Conservation (phyloP, 768 basidiomycete genomes). For the Trametes maxima region DNA sequence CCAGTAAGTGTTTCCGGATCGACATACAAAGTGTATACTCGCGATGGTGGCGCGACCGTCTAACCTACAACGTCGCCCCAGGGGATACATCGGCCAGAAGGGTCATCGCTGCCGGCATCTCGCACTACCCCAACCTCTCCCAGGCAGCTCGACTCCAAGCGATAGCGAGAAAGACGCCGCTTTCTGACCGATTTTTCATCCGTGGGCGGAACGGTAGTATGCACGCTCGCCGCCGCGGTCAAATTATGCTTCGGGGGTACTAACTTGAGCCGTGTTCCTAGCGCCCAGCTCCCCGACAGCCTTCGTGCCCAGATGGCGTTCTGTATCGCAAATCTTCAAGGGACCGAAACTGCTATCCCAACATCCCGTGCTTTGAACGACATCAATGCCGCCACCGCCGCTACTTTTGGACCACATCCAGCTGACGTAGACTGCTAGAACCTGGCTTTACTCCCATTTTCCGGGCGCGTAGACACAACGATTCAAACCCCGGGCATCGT, state of each 20-base stretch:
- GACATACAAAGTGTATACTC: background rate
- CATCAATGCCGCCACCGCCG: too few relatives aligned
- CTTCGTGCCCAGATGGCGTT: background rate
- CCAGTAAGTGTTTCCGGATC: background rate
- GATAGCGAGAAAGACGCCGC: background rate
- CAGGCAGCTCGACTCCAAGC: background rate
- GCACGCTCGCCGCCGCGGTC: background rate
- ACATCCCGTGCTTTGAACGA: background rate
- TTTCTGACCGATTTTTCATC: background rate
- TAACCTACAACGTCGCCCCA: background rate
- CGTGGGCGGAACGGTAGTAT: background rate
- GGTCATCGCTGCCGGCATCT: background rate
- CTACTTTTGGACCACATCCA: too few relatives aligned
- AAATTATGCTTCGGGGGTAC: background rate
- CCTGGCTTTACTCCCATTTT: background rate
- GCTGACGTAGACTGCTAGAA: too few relatives aligned
- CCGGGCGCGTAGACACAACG: background rate
- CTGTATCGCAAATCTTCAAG: background rate
- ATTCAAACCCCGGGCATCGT: conserved; percentile 12
- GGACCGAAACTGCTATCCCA: background rate
- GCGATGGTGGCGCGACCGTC: background rate
- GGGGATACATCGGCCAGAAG: conserved; percentile 6
- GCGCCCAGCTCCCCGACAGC: conserved; percentile 1
- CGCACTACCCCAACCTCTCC: background rate
- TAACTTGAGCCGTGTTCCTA: background rate